Conservation (phyloP, 1,284 basidiomycete genomes). For the Sporisorium scitamineum region DNA sequence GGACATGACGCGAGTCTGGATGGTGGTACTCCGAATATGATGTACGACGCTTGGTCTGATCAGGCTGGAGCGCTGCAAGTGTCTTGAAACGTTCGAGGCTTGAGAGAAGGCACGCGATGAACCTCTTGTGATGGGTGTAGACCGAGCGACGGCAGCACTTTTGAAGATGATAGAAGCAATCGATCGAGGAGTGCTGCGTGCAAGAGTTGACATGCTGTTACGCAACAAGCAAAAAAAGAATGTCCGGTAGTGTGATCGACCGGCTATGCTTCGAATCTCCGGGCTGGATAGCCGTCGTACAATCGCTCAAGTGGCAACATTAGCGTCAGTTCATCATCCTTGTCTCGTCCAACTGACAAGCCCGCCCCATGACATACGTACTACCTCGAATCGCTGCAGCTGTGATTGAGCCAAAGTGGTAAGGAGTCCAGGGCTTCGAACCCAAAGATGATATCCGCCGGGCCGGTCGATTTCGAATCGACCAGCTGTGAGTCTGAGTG, state of each 20-base stretch:
- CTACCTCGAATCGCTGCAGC: too few relatives aligned
- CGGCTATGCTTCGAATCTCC: constrained; percentile 33
- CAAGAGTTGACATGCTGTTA: constrained; percentile 31
- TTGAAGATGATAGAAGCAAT: constrained; percentile 1
- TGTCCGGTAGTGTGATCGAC: constrained; percentile 10
- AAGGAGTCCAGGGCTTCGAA: too few relatives aligned
- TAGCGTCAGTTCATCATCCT: not conserved
- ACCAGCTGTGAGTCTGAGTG: too few relatives aligned
- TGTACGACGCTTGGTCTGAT: not conserved
- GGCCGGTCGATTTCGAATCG: too few relatives aligned
- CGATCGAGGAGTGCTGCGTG: not conserved
- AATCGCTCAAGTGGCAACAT: not conserved
- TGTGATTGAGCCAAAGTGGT: too few relatives aligned
- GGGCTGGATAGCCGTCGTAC: constrained; percentile 35
- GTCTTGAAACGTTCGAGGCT: not conserved
- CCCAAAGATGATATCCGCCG: too few relatives aligned
- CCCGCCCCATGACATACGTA: too few relatives aligned
- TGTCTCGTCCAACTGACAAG: too few relatives aligned
- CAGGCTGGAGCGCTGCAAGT: not conserved
- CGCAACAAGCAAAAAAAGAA: not conserved
- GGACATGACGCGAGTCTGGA: constrained; percentile 27
- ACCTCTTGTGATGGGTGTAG: not conserved
- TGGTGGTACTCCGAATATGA: not conserved
- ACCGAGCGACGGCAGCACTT: not conserved
- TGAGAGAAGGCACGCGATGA: constrained; percentile 11